These are phyloP conservation scores for Euphorbia schlechtendalii DNA, from an alignment of 441 rosid genomes.

Conservation along the genomic window DNA sequence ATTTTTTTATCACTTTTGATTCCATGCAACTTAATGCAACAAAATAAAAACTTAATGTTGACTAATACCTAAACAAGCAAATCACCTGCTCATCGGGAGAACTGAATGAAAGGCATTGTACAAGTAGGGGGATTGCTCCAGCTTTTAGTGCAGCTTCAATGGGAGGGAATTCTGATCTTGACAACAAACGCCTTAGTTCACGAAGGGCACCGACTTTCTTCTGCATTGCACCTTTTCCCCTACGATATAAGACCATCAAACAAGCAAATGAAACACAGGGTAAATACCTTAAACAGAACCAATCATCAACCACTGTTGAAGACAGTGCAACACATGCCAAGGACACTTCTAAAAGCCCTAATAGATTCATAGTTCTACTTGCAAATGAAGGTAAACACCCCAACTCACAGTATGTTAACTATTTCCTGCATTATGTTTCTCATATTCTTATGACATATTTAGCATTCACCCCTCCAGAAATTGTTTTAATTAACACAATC, in stretches of 20 bases:
- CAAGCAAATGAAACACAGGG: constrained; percentile 8
- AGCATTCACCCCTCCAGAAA: not conserved
- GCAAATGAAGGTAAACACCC: not conserved
- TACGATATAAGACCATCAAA: constrained; percentile 20
- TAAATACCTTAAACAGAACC: constrained; percentile 1
- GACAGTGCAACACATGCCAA: not conserved
- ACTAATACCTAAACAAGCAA: constrained; percentile 6
- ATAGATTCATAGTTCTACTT: too few species aligned
- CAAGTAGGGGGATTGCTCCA: constrained; percentile 81
- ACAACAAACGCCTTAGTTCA: constrained; percentile 74
- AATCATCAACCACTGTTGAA: not conserved
- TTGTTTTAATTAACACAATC: not conserved
- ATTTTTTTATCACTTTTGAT: not conserved
- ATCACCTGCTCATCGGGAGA: constrained; percentile 84
- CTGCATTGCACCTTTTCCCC: constrained; percentile 91
- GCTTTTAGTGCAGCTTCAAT: constrained; percentile 65
- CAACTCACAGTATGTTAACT: not conserved
- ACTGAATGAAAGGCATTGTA: constrained; percentile 87
- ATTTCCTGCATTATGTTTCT: constrained; percentile 2
- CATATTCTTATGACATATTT: not conserved
- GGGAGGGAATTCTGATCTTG: constrained; percentile 79
- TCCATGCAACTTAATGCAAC: not conserved
- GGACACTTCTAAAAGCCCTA: not conserved
- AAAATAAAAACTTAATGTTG: not conserved
- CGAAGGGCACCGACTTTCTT: constrained; percentile 77